Base-by-base conservation (phyloP, 306 rosid genomes). In the Inga laurina region DNA sequence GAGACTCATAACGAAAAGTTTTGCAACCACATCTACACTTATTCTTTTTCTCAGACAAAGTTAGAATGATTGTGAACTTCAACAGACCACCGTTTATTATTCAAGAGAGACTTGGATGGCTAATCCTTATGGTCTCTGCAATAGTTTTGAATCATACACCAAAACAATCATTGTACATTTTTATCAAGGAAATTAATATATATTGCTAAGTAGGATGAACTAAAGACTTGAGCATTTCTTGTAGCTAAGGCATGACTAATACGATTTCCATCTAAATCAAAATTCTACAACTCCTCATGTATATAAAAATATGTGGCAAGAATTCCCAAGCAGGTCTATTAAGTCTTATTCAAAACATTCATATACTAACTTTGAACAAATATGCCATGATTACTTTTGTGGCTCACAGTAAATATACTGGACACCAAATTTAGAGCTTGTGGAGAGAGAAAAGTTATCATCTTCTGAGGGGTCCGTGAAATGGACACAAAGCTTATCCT, bases 321-420 rank as follows among this genome's bases (percentile, higher is more conserved):
- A 57, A 52, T 69, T 84, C 64, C 30, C 79, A 51, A 4, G n/a
- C 7, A 49, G 64, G 69, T 71, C 45, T 22, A 39, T 82, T 15
- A 72, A 4, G 79, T 86, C 77, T 41, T 34, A 72, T 76, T 84
- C 88, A 27, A 59, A 56, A 45, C 46, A n/a, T n/a, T n/a, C n/a
- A n/a, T n/a, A n/a, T n/a, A n/a, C 45, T 27, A 64, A 41, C 41
- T 13, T 18, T 72, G 79, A 71, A 79, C 76, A 75, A 84, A 76
- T 39, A 72, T 73, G 51, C 86, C 86, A 45, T 27, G 7, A 78
- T 62, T 11, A 79, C 19, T 76, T 80, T 78, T 43, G 51, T 75
- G 71, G 70, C 75, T 56, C 82, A 62, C 84, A 41, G 77, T 73
- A 37, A 81, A 52, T 81, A 81, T 81, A 77, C 34, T 76, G 71